phyloP scores from a whole-genome alignment of 169 alveolate species.

The Ichthyophthirius multifiliis region DNA sequence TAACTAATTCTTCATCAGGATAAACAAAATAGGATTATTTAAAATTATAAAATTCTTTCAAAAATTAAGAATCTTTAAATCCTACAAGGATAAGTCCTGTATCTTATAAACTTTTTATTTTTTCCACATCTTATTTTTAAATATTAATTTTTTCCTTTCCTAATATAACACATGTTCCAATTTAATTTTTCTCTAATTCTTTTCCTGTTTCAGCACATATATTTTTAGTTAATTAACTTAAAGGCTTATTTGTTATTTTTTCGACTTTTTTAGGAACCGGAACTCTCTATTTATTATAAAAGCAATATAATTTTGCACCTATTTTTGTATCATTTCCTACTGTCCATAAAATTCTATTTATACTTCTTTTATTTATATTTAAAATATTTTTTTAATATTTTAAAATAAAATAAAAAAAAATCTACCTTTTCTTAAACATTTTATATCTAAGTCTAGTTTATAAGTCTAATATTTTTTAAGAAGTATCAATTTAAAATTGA shows the following conservation, averaged over 20 bases:
- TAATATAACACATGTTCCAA: constrained; percentile 72
- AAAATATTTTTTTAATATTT: too few species aligned
- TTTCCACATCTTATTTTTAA: constrained; percentile 70
- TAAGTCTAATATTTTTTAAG: constrained; percentile 75
- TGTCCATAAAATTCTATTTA: constrained; percentile 71
- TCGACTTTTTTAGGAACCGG: constrained; percentile 76
- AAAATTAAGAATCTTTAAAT: constrained; percentile 63
- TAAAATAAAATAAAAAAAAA: too few species aligned
- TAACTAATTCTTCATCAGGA: constrained; percentile 83
- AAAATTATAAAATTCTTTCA: constrained; percentile 81
- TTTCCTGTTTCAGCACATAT: constrained; percentile 80
- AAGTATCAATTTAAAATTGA: constrained; percentile 43
- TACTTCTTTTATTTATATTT: too few species aligned
- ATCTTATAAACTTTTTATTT: constrained; percentile 76
- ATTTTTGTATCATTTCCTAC: constrained; percentile 69
- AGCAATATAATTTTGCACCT: constrained; percentile 73
- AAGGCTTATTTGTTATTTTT: constrained; percentile 66
- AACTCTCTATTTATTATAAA: constrained; percentile 63
- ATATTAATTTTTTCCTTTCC: constrained; percentile 80
- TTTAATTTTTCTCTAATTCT: constrained; percentile 73
- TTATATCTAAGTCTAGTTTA: constrained; percentile 76
- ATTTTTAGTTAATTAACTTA: constrained; percentile 56
- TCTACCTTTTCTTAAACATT: constrained; percentile 82
- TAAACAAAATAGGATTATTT: constrained; percentile 81
- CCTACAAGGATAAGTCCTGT: constrained; percentile 87